Evolutionary conservation across 129 eudicot genomes (phyloP).

Genomic region (Kitagawia praeruptora): DNA sequence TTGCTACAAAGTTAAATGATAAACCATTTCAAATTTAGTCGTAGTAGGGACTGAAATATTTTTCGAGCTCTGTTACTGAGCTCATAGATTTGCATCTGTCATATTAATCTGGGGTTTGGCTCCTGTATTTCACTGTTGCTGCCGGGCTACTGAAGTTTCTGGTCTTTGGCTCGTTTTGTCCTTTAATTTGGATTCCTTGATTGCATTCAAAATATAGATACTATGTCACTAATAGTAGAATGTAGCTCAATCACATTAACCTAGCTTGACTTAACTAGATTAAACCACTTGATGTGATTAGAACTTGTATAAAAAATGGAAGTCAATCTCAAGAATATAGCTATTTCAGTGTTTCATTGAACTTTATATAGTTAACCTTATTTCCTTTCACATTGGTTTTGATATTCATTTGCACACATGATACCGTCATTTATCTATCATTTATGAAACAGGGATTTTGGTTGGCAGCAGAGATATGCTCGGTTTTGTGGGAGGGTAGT

Average conservation of each 20-base stretch:
- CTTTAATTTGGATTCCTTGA: neutral
- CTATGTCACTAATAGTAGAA: neutral
- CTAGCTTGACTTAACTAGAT: neutral
- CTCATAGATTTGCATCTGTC: neutral
- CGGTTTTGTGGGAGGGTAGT: conserved; percentile 75
- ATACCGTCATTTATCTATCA: neutral
- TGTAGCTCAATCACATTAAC: neutral
- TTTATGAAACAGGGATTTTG: conserved; percentile 53
- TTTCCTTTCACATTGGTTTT: neutral
- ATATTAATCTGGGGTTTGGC: neutral
- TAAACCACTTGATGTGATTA: neutral
- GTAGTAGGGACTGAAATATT: conserved; percentile 52
- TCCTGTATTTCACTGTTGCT: neutral
- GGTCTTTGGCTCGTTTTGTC: neutral
- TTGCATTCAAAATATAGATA: neutral
- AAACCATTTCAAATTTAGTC: neutral
- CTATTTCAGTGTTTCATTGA: neutral
- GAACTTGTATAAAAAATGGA: neutral
- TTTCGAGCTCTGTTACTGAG: neutral
- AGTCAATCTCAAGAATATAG: neutral
- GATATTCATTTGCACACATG: neutral
- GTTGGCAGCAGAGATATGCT: conserved; percentile 69
- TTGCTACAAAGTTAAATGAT: too few relatives aligned
- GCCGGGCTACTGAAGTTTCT: neutral
- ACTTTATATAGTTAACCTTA: neutral